phyloP scores from a whole-genome alignment of 2,329 filamentous ascomycete species.

The Cladophialophora yegresii region DNA sequence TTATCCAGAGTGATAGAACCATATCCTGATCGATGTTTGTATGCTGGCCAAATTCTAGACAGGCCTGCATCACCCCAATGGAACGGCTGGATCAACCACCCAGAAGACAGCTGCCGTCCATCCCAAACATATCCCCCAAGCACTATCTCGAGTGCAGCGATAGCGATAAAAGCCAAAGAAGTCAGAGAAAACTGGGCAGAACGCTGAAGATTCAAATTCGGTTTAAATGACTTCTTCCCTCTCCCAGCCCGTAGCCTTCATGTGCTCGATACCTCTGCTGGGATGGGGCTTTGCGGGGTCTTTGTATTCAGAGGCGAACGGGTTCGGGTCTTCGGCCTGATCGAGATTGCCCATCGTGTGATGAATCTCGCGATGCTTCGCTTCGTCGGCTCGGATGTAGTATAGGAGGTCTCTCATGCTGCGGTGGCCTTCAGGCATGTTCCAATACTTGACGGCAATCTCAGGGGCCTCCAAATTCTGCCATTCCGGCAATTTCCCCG shows the following conservation, averaged over 20 bases:
- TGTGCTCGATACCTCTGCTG: slow-evolving; percentile 65
- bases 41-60: slow-evolving; percentile 12
- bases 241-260: slow-evolving; percentile 76
- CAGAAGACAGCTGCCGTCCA: not conserved
- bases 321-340: slow-evolving; percentile 85
- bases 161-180: not conserved
- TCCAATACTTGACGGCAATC: slow-evolving; percentile 89
- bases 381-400: slow-evolving; percentile 88
- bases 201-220: not conserved
- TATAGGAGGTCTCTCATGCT: slow-evolving; percentile 84
- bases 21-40: slow-evolving; percentile 10
- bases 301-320: slow-evolving; percentile 82
- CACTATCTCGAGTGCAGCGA: not conserved
- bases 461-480: slow-evolving; percentile 75
- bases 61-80: slow-evolving; percentile 4
- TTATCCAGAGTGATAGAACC: not conserved
- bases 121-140: not conserved
- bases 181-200: not conserved
- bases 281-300: slow-evolving; percentile 67
- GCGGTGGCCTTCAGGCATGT: slow-evolving; percentile 80
- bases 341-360: slow-evolving; percentile 89
- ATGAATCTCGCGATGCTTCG: slow-evolving; percentile 90
- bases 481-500: slow-evolving; percentile 82
- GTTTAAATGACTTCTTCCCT: slow-evolving; percentile 69
- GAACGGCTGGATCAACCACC: not conserved